Percentiles rank a stretch among this genome's conserved stretches.
Conservation (phyloP, 805 yeast species). For the Pichia heedii region DNA sequence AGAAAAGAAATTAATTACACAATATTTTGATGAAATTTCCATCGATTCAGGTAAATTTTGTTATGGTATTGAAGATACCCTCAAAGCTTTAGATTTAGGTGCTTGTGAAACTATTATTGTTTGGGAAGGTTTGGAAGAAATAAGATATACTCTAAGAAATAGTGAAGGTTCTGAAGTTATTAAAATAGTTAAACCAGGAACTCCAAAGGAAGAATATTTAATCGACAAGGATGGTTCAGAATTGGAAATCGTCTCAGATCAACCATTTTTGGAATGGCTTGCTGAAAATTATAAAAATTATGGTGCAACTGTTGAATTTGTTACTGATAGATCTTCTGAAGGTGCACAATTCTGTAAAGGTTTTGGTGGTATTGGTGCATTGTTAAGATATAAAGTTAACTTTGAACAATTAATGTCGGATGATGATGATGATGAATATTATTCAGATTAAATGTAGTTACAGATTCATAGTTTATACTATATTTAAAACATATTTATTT, state of each 20-base stretch:
- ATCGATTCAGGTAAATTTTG: conserved; percentile 97
- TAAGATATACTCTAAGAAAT: conserved; percentile 79
- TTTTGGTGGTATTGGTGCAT: conserved; percentile 98
- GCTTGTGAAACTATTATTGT: conserved; percentile 91
- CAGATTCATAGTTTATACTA: conserved; percentile 4
- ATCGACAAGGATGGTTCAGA: conserved; percentile 81
- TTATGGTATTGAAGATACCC: conserved; percentile 93
- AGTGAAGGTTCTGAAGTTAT: conserved; percentile 69
- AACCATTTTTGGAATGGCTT: conserved; percentile 89
- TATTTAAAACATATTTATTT: conserved; percentile 1
- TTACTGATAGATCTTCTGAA: conserved; percentile 92
- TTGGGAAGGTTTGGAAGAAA: conserved; percentile 79
- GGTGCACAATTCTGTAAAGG: conserved; percentile 98
- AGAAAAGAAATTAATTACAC: conserved; percentile 89
- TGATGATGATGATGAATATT: conserved; percentile 72
- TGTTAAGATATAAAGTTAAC: conserved; percentile 92
- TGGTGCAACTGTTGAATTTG: conserved; percentile 95
- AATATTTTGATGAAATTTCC: conserved; percentile 93
- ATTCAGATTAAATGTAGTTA: conserved; percentile 30
- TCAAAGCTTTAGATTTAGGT: conserved; percentile 93
- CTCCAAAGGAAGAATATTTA: conserved; percentile 66
- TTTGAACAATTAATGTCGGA: conserved; percentile 92
- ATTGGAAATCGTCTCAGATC: conserved; percentile 82
- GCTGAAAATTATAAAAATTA: conserved; percentile 92
- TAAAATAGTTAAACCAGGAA: conserved; percentile 63